Base-by-base conservation (phyloP, 495 filamentous ascomycete species). In the Talaromyces thailandensis region DNA sequence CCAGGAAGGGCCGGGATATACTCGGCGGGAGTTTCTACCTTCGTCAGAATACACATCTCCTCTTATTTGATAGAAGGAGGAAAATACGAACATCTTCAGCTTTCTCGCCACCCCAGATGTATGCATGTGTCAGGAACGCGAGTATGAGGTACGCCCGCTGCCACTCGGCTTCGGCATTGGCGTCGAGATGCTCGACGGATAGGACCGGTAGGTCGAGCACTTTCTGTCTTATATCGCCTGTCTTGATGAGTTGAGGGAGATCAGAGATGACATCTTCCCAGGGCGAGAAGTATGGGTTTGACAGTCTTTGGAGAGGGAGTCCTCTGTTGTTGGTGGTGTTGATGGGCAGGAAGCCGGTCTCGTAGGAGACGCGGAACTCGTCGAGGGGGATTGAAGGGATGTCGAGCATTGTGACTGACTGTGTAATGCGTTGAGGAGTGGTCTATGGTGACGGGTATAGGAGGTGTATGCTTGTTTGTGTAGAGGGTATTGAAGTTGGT, bases 101-200 rank as follows among this genome's bases (percentile, higher is more conserved):
- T 64, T 76, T 84, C 63, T 94, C 86, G 72, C 91, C 92, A 68
- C 92, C 90, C 94, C 94, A 98, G 69, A 97, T 89, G 73, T 97
- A 98, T 61, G 86, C 88, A 75, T 98, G 93, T 12, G 89, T 81
- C 66, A 98, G 85, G 75, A 95, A 95, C 23, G 85, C 88, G 59
- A 98, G 84, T 31, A 96, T 75, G 62, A 85, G 82, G 74, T 96
- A 97, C 62, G 92, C 93, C 70, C 93, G 84, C 67, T 91, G 84
- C 93, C 92, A 96, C 82, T 98, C 91, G 63, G 87, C 81, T 71
- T 92, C 90, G 56, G 84, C 80, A 35, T 58, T 11, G 6, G 25
- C 18, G 71, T 84, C 80, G 66, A 98, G 81, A 71, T 82, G 79
- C 61, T 84, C 77, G 48, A 90, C 92, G 56, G 85, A 86, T 60